Evolutionary conservation across 768 basidiomycete genomes (phyloP), one percentile per base, ranked within the genome.

Genomic region (Hirschioporus abietinus): DNA sequence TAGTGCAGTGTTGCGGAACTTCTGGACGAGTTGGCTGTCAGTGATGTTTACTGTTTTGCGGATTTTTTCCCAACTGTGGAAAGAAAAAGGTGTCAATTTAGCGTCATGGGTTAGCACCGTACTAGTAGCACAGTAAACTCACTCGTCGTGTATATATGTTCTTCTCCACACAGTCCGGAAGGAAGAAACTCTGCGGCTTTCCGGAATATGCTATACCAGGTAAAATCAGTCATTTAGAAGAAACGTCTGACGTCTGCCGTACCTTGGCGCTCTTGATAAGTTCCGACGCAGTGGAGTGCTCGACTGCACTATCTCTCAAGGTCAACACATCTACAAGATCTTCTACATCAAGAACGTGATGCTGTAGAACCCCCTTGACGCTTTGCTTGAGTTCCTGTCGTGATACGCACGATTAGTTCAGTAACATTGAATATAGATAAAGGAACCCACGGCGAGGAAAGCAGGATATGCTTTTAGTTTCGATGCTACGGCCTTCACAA

Each of bases 101-200:
- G 26, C 12, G 26, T 60, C 58, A 7, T 12, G 26, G 17, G 1
- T 20, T 57, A 30, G 30, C 30, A 30, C 30, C 30, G 30, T 30
- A 3, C 4, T 2, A 30, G 30, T 30, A 30, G 30, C 4, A 30
- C 30, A 30, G 30, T 30, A 8, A 63, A 81, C 89, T 68, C 76
- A 96, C 95, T 97, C 86, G 74, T 98, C 95, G 63, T 93, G 89
- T 64, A 91, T 82, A 73, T 92, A 96, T 60, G 96, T 84, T 34
- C 96, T 82, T 36, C 96, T 84, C 96, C 96, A 98, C 18, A 93
- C 83, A 35, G 86, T 87, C 60, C 88, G 82, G 72, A 92, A 84
- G 4, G 92, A 88, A 26, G 90, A 86, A 58, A 83, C 72, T 74
- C 83, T 84, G 62, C 95, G 83, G 35, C 85, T 84, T 66, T 88